phyloP scores from a whole-genome alignment of 2,329 filamentous ascomycete species.

The Paradendryphiella salina region DNA sequence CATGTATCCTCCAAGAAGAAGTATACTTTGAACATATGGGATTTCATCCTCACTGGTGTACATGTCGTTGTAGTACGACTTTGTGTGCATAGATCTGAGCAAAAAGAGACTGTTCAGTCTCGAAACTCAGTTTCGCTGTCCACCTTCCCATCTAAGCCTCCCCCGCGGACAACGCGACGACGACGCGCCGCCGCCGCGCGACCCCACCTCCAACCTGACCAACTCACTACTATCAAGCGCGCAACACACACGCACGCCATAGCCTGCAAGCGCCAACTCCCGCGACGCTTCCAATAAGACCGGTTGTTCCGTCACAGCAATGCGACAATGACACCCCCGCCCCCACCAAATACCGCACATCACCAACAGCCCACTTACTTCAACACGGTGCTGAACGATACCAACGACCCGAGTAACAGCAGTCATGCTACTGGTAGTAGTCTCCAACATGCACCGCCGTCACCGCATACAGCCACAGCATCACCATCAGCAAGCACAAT shows the following conservation, averaged over 20 bases:
- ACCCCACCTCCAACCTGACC: slow-evolving; percentile 8
- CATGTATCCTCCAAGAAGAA: too few species aligned
- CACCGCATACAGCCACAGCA: neutral
- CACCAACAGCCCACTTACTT: neutral
- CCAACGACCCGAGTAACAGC: neutral
- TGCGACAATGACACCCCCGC: slow-evolving; percentile 5
- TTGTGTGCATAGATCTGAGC: neutral
- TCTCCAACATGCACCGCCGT: neutral
- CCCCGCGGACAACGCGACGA: slow-evolving; percentile 22
- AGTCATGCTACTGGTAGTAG: neutral
- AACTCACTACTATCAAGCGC: neutral
- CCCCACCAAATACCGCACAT: neutral
- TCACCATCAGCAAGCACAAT: too few species aligned
- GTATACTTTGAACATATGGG: too few species aligned
- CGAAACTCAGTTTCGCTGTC: too few species aligned
- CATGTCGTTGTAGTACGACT: neutral
- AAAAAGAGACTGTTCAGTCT: neutral
- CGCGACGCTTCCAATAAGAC: too few species aligned
- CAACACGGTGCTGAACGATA: neutral
- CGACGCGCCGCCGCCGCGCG: neutral
- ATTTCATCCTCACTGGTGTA: too few species aligned
- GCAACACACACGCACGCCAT: too few species aligned
- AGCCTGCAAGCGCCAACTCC: too few species aligned
- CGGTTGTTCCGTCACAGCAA: neutral
- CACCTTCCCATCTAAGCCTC: slow-evolving; percentile 29